Evolutionary conservation across 257 asterid genomes (phyloP).

Genomic region (Solanum chilense): DNA sequence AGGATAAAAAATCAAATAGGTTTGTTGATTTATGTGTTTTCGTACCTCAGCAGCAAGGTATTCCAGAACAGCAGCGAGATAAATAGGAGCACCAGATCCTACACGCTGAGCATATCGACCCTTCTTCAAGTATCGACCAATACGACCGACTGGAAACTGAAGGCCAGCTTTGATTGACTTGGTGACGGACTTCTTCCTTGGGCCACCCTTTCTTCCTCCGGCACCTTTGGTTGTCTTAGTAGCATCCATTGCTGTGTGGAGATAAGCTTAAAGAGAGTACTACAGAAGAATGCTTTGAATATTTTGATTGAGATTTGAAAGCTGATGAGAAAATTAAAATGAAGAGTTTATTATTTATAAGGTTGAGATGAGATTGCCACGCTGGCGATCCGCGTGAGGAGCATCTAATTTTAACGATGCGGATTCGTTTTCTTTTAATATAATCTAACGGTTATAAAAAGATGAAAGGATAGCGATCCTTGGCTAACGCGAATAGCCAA

Average conservation of each 20-base stretch:
- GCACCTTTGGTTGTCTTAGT: constrained; percentile 8
- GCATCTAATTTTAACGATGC: background rate
- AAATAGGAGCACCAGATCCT: constrained; percentile 34
- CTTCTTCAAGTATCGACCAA: constrained; percentile 30
- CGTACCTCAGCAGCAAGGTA: constrained; percentile 36
- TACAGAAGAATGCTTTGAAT: too few species aligned
- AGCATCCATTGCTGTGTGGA: background rate
- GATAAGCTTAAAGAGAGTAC: background rate
- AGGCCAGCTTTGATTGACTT: constrained; percentile 42
- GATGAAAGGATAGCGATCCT: background rate
- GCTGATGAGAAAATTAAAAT: background rate
- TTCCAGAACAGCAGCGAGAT: constrained; percentile 40
- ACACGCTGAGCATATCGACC: constrained; percentile 41
- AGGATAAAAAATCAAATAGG: too few species aligned
- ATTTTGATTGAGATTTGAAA: background rate
- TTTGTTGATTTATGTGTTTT: background rate
- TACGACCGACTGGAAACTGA: constrained; percentile 45
- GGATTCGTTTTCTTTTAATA: background rate
- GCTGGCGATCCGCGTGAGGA: constrained; percentile 9
- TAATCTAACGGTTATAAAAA: background rate
- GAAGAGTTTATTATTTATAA: background rate
- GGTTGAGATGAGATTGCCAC: background rate
- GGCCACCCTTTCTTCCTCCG: constrained; percentile 32
- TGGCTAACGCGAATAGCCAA: background rate
- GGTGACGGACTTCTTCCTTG: constrained; percentile 26